Base-by-base conservation (phyloP, 2,329 filamentous ascomycete species). In the Aaosphaeria pasadenensis region DNA sequence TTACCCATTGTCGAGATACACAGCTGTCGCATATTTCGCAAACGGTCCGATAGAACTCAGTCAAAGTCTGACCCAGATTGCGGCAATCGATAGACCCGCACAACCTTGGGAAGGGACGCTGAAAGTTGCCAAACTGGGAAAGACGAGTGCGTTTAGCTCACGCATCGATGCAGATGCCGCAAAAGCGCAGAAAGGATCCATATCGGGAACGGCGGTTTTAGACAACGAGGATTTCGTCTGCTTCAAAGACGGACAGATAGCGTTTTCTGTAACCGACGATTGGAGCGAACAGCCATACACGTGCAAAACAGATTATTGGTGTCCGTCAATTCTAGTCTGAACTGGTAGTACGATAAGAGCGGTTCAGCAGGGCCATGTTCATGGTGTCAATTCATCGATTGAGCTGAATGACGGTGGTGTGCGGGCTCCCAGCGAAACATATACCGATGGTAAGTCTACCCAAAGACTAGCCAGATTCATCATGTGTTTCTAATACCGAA, bases 181-280 rank as follows among this genome's bases (percentile, higher is more conserved):
- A 13, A 28, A 7, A 11, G 11, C 52, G 24, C 9, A 17, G 39
- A 49, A 49, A 39, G 42, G 52, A 2, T 29, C 38, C 13, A 45
- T 54, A 39, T 46, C 52, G 11, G 52, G 52, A 2, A 13, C 11
- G n/a, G 49, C 45, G 38, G 48, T 42, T 29, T 11, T 53, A 28
- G 51, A 39, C 4, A 42, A 24, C 3, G 52, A 54, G 33, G 52
- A 54, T 28, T 54, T 49, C 49, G 42, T 49, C 7, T 54, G 52
- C 35, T 54, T 54, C 32, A 49, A 33, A 42, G 52, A 54, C 49
- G 52, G 52, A 32, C 29, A 35, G 39, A 48, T n/a, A 3, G 41
- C 17, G 32, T 46, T 53, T 35, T 43, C n/a, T 17, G 39, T 42
- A n/a, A 33, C 29, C 30, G 44, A 52, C 41, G 44, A 38, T 5